These are phyloP conservation scores for Colletotrichum nymphaeae DNA, from an alignment of 2,329 filamentous ascomycete genomes.

Conservation along the genomic window DNA sequence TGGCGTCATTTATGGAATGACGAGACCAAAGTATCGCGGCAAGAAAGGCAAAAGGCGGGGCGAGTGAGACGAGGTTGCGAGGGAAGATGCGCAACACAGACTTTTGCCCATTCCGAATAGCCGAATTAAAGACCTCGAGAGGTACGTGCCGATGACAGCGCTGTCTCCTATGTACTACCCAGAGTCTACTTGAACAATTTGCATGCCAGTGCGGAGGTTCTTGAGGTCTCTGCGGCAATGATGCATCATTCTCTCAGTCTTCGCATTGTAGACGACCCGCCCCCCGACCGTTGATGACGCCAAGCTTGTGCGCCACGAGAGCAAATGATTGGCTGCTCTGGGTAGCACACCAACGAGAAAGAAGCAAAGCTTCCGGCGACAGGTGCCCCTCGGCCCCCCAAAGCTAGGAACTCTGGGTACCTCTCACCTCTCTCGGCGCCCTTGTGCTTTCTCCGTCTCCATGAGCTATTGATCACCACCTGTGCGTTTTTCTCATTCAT, in stretches of 20 bases:
- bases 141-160: conserved; percentile 37
- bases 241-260: conserved; percentile 17
- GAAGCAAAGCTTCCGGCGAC: conserved; percentile 25
- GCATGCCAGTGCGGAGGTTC: conserved; percentile 24
- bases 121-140: conserved; percentile 40
- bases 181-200: background rate
- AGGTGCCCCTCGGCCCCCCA: background rate
- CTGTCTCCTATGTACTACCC: conserved; percentile 1
- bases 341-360: background rate
- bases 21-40: conserved; percentile 7
- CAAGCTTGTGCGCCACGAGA: conserved; percentile 20
- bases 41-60: conserved; percentile 20
- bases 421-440: background rate
- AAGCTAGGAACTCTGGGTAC: background rate
- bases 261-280: conserved; percentile 5
- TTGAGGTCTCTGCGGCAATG: conserved; percentile 29
- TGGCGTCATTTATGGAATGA: background rate
- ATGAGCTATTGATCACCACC: background rate
- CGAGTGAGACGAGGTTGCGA: conserved; percentile 45
- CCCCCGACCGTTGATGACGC: conserved; percentile 32
- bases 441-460: background rate
- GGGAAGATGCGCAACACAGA: conserved; percentile 52
- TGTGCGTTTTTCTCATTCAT: background rate
- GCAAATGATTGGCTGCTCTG: conserved; percentile 10
- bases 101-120: conserved; percentile 48